Conservation (phyloP, 1,284 basidiomycete genomes). For the Sanghuangporus baumii region DNA sequence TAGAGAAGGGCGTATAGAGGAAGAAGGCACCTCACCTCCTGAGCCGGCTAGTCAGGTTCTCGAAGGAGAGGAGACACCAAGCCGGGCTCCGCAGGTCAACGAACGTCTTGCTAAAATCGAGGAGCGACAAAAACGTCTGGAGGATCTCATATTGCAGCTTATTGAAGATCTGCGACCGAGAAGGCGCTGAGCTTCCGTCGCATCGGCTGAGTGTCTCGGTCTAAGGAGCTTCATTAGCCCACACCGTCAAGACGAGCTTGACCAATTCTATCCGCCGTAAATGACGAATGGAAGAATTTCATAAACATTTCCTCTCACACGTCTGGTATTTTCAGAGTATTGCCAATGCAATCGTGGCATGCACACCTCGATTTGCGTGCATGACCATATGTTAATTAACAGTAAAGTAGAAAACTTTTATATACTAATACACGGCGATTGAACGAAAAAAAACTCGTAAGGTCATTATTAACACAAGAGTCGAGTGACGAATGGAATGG, state of each 20-base stretch:
- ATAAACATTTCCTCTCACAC: too few species aligned
- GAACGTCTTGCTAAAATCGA: conserved; percentile 54
- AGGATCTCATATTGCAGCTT: conserved; percentile 45
- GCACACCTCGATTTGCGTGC: too few species aligned
- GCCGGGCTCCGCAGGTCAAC: conserved; percentile 26
- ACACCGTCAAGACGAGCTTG: too few species aligned
- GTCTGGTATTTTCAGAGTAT: too few species aligned
- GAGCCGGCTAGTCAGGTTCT: conserved; percentile 40
- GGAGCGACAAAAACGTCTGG: conserved; percentile 56
- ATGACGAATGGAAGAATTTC: too few species aligned
- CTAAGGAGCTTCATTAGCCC: too few species aligned
- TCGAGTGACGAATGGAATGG: not conserved
- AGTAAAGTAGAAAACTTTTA: not conserved
- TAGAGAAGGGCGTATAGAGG: conserved; percentile 7
- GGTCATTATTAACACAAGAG: not conserved
- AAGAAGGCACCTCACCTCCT: conserved; percentile 21
- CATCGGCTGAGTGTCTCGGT: too few species aligned
- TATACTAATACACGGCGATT: not conserved
- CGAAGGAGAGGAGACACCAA: conserved; percentile 29
- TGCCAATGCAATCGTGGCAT: too few species aligned
- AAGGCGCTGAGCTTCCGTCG: not conserved
- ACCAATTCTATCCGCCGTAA: too few species aligned
- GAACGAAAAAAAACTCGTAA: conserved; percentile 1
- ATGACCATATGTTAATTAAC: not conserved
- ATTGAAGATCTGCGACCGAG: conserved; percentile 16